Conservation (phyloP, 306 rosid species). For the Aeschynomene evenia region DNA sequence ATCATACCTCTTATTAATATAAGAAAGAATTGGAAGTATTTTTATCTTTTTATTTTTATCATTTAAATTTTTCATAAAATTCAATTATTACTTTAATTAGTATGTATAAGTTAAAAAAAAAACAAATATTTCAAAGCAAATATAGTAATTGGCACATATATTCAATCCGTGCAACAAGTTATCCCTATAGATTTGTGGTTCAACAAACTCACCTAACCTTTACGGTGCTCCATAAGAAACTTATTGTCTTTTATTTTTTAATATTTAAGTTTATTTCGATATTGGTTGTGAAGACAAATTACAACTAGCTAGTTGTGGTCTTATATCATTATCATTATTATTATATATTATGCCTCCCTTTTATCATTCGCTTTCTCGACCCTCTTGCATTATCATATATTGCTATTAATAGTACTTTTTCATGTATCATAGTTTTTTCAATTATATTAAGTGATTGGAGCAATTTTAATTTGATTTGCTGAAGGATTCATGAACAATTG, state of each 20-base stretch:
- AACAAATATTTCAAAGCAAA: too few relatives aligned
- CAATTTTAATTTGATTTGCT: not conserved
- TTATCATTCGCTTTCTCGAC: slow-evolving; percentile 34
- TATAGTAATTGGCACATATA: too few relatives aligned
- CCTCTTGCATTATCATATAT: slow-evolving; percentile 8
- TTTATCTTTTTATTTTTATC: too few relatives aligned
- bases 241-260: not conserved
- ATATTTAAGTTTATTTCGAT: not conserved
- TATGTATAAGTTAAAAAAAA: too few relatives aligned
- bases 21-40: too few relatives aligned
- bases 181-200: not conserved
- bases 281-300: not conserved
- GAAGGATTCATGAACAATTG: not conserved
- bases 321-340: too few relatives aligned
- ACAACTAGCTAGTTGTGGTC: not conserved
- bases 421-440: not conserved
- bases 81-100: too few relatives aligned
- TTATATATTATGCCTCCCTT: too few relatives aligned
- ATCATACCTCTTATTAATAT: too few relatives aligned
- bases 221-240: slow-evolving; percentile 12
- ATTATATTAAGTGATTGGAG: not conserved
- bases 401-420: not conserved
- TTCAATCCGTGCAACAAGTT: not conserved
- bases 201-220: slow-evolving; percentile 46
- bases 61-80: too few relatives aligned